Conservation (phyloP, 2,329 filamentous ascomycete species). For the Calcarisporium arbuscula region DNA sequence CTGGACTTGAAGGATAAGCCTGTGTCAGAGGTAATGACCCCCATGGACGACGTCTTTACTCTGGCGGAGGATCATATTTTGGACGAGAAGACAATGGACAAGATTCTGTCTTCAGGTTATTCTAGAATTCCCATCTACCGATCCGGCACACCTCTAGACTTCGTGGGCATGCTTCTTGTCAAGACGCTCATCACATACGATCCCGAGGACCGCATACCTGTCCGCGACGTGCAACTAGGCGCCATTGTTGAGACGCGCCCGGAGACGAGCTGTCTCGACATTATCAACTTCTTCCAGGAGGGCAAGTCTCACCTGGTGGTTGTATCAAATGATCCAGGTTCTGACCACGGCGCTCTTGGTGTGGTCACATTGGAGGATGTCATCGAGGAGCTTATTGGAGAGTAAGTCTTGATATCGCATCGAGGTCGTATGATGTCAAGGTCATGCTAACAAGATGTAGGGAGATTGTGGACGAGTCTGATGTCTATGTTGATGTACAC, state of each 20-base stretch:
- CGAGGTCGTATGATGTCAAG: neutral
- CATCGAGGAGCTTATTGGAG: slow-evolving; percentile 96
- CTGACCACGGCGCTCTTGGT: slow-evolving; percentile 81
- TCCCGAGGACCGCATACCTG: slow-evolving; percentile 81
- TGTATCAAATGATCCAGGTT: slow-evolving; percentile 84
- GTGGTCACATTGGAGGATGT: slow-evolving; percentile 97
- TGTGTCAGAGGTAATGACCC: slow-evolving; percentile 95
- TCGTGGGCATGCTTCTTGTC: slow-evolving; percentile 94
- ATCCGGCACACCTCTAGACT: slow-evolving; percentile 76
- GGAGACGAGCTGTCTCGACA: slow-evolving; percentile 94
- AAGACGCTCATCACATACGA: slow-evolving; percentile 99
- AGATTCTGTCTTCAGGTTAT: slow-evolving; percentile 87
- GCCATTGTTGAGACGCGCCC: slow-evolving; percentile 92
- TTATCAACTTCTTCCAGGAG: slow-evolving; percentile 99
- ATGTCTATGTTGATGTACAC: slow-evolving; percentile 97
- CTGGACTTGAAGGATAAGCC: slow-evolving; percentile 94
- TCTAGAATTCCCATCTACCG: slow-evolving; percentile 93
- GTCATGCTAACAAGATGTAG: slow-evolving; percentile 34
- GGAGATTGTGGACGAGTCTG: slow-evolving; percentile 98
- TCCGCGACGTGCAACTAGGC: slow-evolving; percentile 85
- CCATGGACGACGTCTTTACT: slow-evolving; percentile 94
- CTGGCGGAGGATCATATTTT: slow-evolving; percentile 93
- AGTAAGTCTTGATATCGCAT: slow-evolving; percentile 60
- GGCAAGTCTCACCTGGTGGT: slow-evolving; percentile 98
- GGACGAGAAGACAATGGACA: slow-evolving; percentile 91